Evolutionary conservation across 2,329 filamentous ascomycete species (phyloP).

Genomic region (Moelleriella libera): DNA sequence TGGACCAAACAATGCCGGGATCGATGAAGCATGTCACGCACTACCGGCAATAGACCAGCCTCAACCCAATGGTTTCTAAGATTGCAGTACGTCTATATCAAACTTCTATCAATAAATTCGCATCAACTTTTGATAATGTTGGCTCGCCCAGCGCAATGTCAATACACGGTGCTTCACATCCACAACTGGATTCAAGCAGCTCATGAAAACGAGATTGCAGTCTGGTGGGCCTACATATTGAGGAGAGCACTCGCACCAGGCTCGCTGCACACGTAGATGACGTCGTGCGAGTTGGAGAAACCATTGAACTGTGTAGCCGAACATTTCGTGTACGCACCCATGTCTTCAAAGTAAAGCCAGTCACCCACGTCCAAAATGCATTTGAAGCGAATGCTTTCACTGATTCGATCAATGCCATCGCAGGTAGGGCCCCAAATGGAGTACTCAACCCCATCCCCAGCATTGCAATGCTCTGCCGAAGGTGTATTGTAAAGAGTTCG

Average conservation of each 20-base stretch:
- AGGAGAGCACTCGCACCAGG: slow-evolving; percentile 67
- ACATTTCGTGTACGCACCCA: slow-evolving; percentile 98
- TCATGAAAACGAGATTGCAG: too few species aligned
- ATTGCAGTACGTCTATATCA: too few species aligned
- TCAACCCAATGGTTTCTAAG: too few species aligned
- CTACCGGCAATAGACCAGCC: too few species aligned
- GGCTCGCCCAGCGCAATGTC: too few species aligned
- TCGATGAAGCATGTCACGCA: too few species aligned
- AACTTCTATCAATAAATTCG: too few species aligned
- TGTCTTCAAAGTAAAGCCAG: slow-evolving; percentile 97
- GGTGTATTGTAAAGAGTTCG: slow-evolving; percentile 43
- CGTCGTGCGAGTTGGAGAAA: slow-evolving; percentile 82
- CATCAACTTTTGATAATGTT: too few species aligned
- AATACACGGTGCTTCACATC: too few species aligned
- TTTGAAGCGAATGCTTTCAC: slow-evolving; percentile 62
- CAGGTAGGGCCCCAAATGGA: slow-evolving; percentile 98
- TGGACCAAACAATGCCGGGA: too few species aligned
- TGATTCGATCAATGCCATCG: slow-evolving; percentile 93
- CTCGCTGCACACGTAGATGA: slow-evolving; percentile 92
- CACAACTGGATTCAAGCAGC: too few species aligned
- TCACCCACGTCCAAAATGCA: slow-evolving; percentile 80
- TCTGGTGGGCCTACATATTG: not conserved
- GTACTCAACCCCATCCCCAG: slow-evolving; percentile 55
- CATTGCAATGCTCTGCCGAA: slow-evolving; percentile 29
- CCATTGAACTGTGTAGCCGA: slow-evolving; percentile 97